Percentiles rank a stretch among this genome's conserved stretches.
Conservation (phyloP, 148 eudicot genomes). For the Rhododendron griersonianum region DNA sequence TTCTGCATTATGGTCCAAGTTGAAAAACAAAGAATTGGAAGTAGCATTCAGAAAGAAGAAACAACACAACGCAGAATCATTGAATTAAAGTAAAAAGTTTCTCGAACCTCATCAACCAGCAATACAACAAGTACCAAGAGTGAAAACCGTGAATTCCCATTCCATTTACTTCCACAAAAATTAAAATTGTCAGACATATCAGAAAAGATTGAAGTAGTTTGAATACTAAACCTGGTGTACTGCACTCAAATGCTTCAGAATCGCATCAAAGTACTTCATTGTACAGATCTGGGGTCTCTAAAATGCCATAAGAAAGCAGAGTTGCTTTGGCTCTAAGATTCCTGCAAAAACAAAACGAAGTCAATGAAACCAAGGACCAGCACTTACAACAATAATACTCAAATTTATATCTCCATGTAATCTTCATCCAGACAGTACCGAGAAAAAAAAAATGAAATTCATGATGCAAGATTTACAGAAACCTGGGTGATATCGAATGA, state of each 20-base stretch:
- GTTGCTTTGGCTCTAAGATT: slow-evolving; percentile 50
- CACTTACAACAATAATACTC: not conserved
- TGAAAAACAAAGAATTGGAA: not conserved
- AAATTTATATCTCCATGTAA: not conserved
- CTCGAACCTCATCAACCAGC: not conserved
- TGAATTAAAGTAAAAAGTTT: not conserved
- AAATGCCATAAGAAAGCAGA: slow-evolving; percentile 25
- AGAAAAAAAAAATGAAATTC: not conserved
- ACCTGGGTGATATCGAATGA: not conserved
- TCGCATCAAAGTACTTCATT: slow-evolving; percentile 62
- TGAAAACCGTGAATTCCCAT: not conserved
- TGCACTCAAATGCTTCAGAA: slow-evolving; percentile 58
- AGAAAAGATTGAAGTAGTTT: slow-evolving; percentile 1
- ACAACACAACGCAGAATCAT: not conserved
- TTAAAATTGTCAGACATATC: not conserved
- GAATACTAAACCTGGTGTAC: slow-evolving; percentile 42
- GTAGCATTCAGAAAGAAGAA: not conserved
- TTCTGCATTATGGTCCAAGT: not conserved
- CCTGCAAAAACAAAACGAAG: slow-evolving; percentile 32
- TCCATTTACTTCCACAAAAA: not conserved
- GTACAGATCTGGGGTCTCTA: slow-evolving; percentile 47
- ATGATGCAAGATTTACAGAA: not conserved
- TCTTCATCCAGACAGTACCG: not conserved
- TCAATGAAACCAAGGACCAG: not conserved
- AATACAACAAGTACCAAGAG: not conserved